Evolutionary conservation across 1,284 basidiomycete species (phyloP).

Genomic region (Sanghuangporus weigelae): DNA sequence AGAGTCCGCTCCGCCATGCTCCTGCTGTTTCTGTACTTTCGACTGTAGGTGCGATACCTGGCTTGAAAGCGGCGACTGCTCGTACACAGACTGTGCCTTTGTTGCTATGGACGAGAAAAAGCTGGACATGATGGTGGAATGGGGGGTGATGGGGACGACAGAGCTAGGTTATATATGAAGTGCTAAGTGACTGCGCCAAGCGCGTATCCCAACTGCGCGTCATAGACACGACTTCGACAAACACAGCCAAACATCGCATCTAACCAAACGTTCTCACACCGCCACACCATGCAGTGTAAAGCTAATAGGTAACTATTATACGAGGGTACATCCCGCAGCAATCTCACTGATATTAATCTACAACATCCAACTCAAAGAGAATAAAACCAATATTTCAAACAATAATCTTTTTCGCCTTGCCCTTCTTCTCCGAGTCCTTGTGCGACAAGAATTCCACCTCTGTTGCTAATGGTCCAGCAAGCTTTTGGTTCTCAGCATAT

Average conservation of each 20-base stretch:
- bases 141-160: neutral
- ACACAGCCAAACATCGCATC: neutral
- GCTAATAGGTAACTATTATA: neutral
- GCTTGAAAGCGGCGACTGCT: constrained; percentile 47
- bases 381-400: constrained; percentile 39
- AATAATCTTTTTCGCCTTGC: constrained; percentile 78
- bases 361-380: constrained; percentile 18
- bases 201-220: neutral
- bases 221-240: neutral
- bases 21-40: constrained; percentile 19
- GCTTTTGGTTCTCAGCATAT: constrained; percentile 66
- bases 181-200: neutral
- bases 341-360: neutral
- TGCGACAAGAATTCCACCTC: constrained; percentile 95
- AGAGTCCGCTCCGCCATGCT: neutral
- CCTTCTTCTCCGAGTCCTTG: constrained; percentile 95
- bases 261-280: neutral
- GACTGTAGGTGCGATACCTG: constrained; percentile 39
- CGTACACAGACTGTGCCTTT: constrained; percentile 67
- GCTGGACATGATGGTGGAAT: constrained; percentile 17
- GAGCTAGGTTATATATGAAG: neutral
- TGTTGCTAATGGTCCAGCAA: constrained; percentile 79
- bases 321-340: neutral
- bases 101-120: constrained; percentile 64
- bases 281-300: neutral